Evolutionary conservation across 2,329 filamentous ascomycete species (phyloP), one percentile per base, ranked within the genome.

Genomic region (Talaromyces sp.): DNA sequence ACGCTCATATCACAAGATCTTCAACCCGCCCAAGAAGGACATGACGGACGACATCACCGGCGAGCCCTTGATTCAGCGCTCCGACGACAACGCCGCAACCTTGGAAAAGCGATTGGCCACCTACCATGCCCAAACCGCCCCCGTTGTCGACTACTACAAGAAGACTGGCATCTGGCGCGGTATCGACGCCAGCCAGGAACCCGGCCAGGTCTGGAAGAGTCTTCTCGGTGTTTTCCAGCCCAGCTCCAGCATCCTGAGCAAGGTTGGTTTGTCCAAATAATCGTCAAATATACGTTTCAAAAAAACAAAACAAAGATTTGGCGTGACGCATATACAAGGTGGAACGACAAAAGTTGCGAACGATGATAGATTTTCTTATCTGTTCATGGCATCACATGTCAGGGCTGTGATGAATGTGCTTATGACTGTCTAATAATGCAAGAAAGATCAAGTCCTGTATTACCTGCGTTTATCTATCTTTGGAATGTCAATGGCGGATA

Each of bases 21-120:
- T 99, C 89, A 98, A 97, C 87, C 95, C 95, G 61, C 95, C 95
- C 74, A 97, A 97, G 88, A 82, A 88, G 73, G 75, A 86, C 70
- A 98, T 98, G 95, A 96, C 89, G 78, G 95, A 99, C 81, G 95
- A 99, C 80, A 81, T 97, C 71, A 98, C 95, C 22, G 95, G 95
- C 79, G 95, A 99, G 86, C 93, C 94, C 58, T 85, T 99, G 71
- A 90, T 98, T 74, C 95, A 98, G 85, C 90, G 95, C 74, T 94
- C 91, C 70, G 95, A 99, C 79, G 95, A 99, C 84, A 99, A 98
- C 79, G 93, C 91, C 72, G 94, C 93, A 9, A 92, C 95, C 52
- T 87, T 99, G 70, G 94, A 93, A 87, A 99, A 97, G 89, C 90
- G 95, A 69, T 86, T 99, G 67, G 84, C 84, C 47, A 97, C 94